A percentile compares a stretch with the other conserved stretches of the same genome.
phyloP scores from a whole-genome alignment of 2,329 filamentous ascomycete species.

The Cordyceps javanica region DNA sequence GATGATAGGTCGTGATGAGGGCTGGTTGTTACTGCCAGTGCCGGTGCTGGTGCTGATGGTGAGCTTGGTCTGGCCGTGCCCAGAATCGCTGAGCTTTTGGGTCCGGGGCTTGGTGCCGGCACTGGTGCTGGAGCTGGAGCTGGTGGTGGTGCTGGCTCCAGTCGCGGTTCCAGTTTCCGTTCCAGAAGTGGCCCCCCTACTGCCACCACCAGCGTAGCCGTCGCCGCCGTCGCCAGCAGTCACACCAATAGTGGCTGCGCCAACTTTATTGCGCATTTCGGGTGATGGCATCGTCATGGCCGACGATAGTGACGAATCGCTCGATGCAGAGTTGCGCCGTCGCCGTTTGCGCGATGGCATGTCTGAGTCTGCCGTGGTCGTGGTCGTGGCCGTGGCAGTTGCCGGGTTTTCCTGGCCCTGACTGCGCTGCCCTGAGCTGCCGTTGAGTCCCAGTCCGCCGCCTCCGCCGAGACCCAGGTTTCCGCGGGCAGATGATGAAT shows the following conservation, averaged over 20 bases:
- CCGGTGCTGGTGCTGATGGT: not conserved
- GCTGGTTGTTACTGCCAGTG: not conserved
- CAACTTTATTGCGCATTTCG: constrained; percentile 17
- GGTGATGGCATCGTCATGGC: constrained; percentile 34
- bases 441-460: not conserved
- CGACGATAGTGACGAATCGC: constrained; percentile 38
- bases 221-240: not conserved
- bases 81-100: constrained; percentile 1
- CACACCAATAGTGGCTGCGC: not conserved
- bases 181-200: constrained; percentile 10
- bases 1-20: constrained; percentile 31
- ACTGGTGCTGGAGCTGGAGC: constrained; percentile 9
- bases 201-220: not conserved
- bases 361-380: constrained; percentile 16
- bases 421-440: not conserved
- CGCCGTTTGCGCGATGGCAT: constrained; percentile 31
- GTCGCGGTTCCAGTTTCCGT: constrained; percentile 10
- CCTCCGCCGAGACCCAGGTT: not conserved
- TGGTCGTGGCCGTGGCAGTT: constrained; percentile 4
- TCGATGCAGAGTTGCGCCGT: constrained; percentile 32
- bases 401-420: constrained; percentile 3
- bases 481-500: constrained; percentile 7
- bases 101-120: not conserved
- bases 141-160: constrained; percentile 5
- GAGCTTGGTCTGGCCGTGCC: not conserved